phyloP scores from a whole-genome alignment of 2,329 filamentous ascomycete species.

The Beauveria sp. region DNA sequence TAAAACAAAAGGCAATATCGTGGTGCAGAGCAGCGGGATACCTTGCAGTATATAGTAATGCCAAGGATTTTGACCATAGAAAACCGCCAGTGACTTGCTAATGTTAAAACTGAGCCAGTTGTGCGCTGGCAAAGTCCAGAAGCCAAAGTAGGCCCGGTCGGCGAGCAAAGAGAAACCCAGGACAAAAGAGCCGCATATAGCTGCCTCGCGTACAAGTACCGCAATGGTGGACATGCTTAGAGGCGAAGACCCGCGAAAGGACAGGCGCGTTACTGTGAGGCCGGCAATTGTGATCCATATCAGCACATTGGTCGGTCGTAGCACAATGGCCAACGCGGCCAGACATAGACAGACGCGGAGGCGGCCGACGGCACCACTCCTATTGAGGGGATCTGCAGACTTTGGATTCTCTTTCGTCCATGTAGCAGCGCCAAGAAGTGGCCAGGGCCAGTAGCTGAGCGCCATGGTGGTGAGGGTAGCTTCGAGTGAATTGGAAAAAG shows the following conservation, averaged over 20 bases:
- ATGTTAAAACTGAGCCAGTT: constrained; percentile 90
- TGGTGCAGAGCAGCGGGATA: constrained; percentile 77
- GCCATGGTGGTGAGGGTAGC: constrained; percentile 78
- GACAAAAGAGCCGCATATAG: constrained; percentile 55
- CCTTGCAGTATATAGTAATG: constrained; percentile 94
- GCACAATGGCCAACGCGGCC: constrained; percentile 73
- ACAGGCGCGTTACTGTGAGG: constrained; percentile 35
- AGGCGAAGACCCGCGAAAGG: constrained; percentile 30
- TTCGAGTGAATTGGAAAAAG: constrained; percentile 90
- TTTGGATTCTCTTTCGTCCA: constrained; percentile 33
- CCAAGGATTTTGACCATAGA: constrained; percentile 84
- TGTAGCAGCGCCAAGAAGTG: constrained; percentile 43
- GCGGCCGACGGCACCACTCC: constrained; percentile 20
- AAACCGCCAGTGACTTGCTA: constrained; percentile 76
- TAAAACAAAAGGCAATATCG: constrained; percentile 69
- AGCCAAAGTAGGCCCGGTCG: constrained; percentile 73
- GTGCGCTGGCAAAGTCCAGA: constrained; percentile 83
- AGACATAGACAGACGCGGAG: constrained; percentile 58
- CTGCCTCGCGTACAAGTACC: constrained; percentile 53
- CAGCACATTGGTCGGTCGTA: constrained; percentile 83
- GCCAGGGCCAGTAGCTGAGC: constrained; percentile 82
- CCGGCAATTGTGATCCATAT: constrained; percentile 67
- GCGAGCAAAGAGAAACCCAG: constrained; percentile 57
- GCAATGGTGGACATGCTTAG: constrained; percentile 36
- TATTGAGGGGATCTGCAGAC: constrained; percentile 16